These are phyloP conservation scores for Trichoderma semiorbis DNA, from an alignment of 2,329 filamentous ascomycete species.

Conservation along the genomic window DNA sequence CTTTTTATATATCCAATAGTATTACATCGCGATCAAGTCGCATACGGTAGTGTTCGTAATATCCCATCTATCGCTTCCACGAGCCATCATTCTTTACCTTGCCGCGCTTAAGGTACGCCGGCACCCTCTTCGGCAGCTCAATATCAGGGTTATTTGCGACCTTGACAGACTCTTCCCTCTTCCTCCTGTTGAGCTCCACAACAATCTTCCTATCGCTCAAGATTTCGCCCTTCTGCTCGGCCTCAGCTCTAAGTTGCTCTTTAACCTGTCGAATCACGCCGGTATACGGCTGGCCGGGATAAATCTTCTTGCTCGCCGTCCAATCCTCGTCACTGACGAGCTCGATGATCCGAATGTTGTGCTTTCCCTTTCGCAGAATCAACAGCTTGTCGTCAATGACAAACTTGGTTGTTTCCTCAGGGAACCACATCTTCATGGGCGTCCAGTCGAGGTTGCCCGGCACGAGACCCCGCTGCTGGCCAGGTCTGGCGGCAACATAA, in stretches of 20 bases:
- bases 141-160: slow-evolving; percentile 42
- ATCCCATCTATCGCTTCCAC: neutral
- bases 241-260: slow-evolving; percentile 35
- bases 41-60: neutral
- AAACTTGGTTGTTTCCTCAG: slow-evolving; percentile 55
- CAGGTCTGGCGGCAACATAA: slow-evolving; percentile 57
- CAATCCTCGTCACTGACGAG: slow-evolving; percentile 56
- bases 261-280: slow-evolving; percentile 46
- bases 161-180: slow-evolving; percentile 24
- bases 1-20: slow-evolving; percentile 21
- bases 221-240: slow-evolving; percentile 30
- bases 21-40: slow-evolving; percentile 25
- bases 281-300: slow-evolving; percentile 51
- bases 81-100: neutral
- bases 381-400: slow-evolving; percentile 58
- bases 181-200: slow-evolving; percentile 28
- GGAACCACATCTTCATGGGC: slow-evolving; percentile 57
- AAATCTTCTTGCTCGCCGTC: slow-evolving; percentile 44
- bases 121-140: slow-evolving; percentile 31
- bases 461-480: slow-evolving; percentile 41
- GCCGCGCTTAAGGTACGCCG: slow-evolving; percentile 24
- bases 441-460: slow-evolving; percentile 57
- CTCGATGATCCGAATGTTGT: slow-evolving; percentile 60
- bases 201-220: slow-evolving; percentile 29
- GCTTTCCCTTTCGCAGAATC: slow-evolving; percentile 61